Percentiles rank a stretch among this genome's conserved stretches.
These are phyloP conservation scores for Colletotrichum higginsianum DNA, from an alignment of 2,329 filamentous ascomycete species.

Conservation along the genomic window DNA sequence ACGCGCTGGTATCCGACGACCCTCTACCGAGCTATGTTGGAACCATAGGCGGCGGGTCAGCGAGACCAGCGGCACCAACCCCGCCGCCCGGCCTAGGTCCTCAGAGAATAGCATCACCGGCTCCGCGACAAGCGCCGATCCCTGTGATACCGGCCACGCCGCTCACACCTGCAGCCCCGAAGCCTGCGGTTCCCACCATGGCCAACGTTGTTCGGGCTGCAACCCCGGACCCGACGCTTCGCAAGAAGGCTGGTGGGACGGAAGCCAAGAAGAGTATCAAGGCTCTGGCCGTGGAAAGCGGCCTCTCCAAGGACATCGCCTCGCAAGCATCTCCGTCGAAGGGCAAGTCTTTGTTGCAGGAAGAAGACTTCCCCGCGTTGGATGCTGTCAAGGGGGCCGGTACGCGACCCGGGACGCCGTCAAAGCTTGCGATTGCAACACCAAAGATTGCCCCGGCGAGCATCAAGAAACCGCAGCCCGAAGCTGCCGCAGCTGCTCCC, in stretches of 20 bases:
- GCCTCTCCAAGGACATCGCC: conserved; percentile 63
- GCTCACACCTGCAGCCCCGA: conserved; percentile 17
- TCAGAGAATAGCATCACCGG: conserved; percentile 56
- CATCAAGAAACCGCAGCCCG: conserved; percentile 52
- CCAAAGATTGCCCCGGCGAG: conserved; percentile 53
- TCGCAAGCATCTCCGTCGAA: conserved; percentile 52
- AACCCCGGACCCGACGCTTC: conserved; percentile 54
- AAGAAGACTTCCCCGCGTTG: conserved; percentile 76
- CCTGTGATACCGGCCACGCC: conserved; percentile 41
- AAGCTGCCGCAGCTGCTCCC: conserved; percentile 18
- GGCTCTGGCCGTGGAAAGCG: conserved; percentile 60
- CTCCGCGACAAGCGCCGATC: conserved; percentile 39
- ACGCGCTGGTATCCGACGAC: conserved; percentile 78
- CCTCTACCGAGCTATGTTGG: conserved; percentile 40
- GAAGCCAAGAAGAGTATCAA: conserved; percentile 62
- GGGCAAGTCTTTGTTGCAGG: conserved; percentile 59
- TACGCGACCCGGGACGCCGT: conserved; percentile 49
- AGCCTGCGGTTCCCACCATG: conserved; percentile 47
- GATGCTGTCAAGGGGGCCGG: conserved; percentile 61
- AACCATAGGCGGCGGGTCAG: conserved; percentile 5
- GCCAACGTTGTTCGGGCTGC: conserved; percentile 38
- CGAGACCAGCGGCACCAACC: conserved; percentile 22
- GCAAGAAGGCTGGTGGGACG: conserved; percentile 48
- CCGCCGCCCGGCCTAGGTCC: conserved; percentile 62
- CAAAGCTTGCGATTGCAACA: conserved; percentile 53